Conservation (phyloP, 306 rosid species). For the Fragaria nilgerrensis region DNA sequence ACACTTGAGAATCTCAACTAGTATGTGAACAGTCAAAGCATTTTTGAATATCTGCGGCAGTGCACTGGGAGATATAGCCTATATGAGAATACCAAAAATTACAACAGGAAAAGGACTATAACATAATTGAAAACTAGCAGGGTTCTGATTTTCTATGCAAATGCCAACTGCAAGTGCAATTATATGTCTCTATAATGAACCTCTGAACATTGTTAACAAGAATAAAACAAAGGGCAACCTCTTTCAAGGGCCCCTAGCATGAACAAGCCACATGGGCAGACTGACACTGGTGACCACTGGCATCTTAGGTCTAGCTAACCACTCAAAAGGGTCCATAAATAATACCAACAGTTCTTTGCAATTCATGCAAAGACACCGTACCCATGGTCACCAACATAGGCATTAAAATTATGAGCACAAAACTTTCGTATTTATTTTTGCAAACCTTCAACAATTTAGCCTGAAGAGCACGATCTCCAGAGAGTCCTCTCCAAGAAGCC, state of each 20-base stretch:
- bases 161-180: neutral
- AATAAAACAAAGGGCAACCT: conserved; percentile 4
- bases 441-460: conserved; percentile 68
- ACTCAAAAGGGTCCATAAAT: neutral
- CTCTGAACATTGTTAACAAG: neutral
- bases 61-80: conserved; percentile 64
- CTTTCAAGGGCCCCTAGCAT: conserved; percentile 12
- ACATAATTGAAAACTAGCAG: neutral
- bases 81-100: conserved; percentile 18
- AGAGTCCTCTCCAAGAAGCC: conserved; percentile 75
- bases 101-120: neutral
- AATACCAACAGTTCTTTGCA: neutral
- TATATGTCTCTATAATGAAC: neutral
- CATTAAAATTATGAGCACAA: neutral
- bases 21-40: conserved; percentile 67
- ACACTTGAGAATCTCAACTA: conserved; percentile 77
- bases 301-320: neutral
- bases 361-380: neutral
- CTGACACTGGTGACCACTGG: neutral
- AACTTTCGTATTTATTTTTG: conserved; percentile 1
- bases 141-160: neutral
- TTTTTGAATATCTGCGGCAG: conserved; percentile 81
- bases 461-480: conserved; percentile 66
- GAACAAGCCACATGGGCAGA: neutral
- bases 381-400: neutral